Evolutionary conservation across 2,329 filamentous ascomycete genomes (phyloP), one percentile per base, ranked within the genome.

Genomic region (Ophiostoma tasmaniense): DNA sequence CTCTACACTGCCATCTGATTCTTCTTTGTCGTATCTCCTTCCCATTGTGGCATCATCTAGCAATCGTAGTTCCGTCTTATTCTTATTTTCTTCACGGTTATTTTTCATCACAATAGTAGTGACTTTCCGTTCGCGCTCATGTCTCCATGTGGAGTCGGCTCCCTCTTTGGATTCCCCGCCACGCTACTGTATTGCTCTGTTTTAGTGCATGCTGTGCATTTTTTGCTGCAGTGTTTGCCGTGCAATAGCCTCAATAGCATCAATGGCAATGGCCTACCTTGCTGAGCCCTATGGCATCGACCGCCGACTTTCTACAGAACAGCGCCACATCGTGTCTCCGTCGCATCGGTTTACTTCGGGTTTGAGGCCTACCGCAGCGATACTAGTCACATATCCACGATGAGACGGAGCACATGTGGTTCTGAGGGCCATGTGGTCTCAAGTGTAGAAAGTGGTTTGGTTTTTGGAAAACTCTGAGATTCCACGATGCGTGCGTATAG

Each of bases 131-230:
- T 67, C 64, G 39, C 64, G 67, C 66, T 67, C 67, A 45, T 68
- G 52, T 59, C 13, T 7, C 50, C 37, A 52, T 66, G 69, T 68
- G 69, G 67, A 68, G 69, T 68, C n/a, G 69, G 69, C 69, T 70
- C 67, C 69, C 69, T 70, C 69, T 65, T 42, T 50, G 13, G 10
- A 50, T 62, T 66, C 69, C 62, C 66, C 67, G 62, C 66, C 68
- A 67, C 65, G 30, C 68, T 50, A n/a, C 42, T 42, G 11, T 30
- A n/a, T 20, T 33, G 33, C 33, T 33, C 33, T 33, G 33, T 33
- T 33, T 33, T 33, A 42, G 39, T 42, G 7, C 39, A 17, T 42
- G 39, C 42, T 45, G 20, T n/a, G 6, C 17, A 20, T 45, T 20
- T 20, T 28, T 20, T 22, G 39, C 39, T 52, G 2, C 10, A 45